Evolutionary conservation across 1,284 basidiomycete species (phyloP).

Genomic region (Calocybe gambosa): DNA sequence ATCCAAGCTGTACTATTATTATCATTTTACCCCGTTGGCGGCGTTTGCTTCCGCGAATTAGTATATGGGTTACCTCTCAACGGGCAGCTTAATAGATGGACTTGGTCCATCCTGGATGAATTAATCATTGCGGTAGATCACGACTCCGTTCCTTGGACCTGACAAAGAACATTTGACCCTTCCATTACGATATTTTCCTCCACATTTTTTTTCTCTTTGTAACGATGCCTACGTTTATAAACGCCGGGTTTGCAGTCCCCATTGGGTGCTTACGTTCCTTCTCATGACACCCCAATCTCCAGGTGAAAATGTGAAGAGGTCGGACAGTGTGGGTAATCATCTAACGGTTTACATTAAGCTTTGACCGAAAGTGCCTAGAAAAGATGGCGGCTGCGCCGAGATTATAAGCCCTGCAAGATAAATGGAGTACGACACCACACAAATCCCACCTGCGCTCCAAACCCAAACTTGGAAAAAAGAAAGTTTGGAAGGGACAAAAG

Average conservation of each 20-base stretch:
- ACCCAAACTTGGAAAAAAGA: not conserved
- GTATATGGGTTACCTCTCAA: not conserved
- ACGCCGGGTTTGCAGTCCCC: not conserved
- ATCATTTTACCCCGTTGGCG: not conserved
- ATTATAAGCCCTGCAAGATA: slow-evolving; percentile 4
- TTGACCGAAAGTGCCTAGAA: not conserved
- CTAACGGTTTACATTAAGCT: not conserved
- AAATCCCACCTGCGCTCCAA: not conserved
- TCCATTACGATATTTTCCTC: not conserved
- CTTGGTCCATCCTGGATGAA: not conserved
- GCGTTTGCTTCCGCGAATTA: not conserved
- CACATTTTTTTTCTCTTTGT: not conserved
- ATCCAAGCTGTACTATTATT: not conserved
- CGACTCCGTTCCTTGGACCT: not conserved
- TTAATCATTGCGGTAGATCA: not conserved
- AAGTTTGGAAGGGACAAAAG: not conserved
- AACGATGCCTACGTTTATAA: slow-evolving; percentile 9
- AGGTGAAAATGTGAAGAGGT: not conserved
- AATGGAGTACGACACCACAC: not conserved
- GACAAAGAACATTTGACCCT: not conserved
- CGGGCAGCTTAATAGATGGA: not conserved
- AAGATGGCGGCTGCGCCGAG: not conserved
- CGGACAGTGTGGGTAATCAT: not conserved
- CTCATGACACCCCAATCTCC: not conserved
- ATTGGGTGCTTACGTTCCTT: not conserved